A percentile compares a stretch with the other conserved stretches of the same genome.
These are phyloP conservation scores for Hymenoscyphus salicellus DNA, from an alignment of 2,329 filamentous ascomycete species.

Conservation along the genomic window DNA sequence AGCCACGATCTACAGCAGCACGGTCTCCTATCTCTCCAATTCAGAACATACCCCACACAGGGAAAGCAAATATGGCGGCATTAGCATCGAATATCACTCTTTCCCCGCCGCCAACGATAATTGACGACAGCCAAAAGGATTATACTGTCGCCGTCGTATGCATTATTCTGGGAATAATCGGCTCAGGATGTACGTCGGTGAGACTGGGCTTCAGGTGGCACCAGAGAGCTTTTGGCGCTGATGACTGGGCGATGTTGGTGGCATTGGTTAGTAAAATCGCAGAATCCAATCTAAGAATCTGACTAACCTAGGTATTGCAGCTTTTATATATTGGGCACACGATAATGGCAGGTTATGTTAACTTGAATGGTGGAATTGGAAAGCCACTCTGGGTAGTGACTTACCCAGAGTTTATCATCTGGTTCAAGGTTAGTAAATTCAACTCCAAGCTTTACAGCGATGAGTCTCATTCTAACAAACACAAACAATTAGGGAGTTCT, in stretches of 20 bases:
- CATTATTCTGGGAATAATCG: slow-evolving; percentile 5
- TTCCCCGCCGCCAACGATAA: not conserved
- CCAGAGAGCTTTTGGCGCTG: not conserved
- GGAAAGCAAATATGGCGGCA: not conserved
- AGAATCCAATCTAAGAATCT: not conserved
- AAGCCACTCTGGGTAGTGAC: slow-evolving; percentile 6
- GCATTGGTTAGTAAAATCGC: not conserved
- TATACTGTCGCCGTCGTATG: slow-evolving; percentile 5
- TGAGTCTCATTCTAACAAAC: not conserved
- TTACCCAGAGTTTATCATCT: not conserved
- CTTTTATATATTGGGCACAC: slow-evolving; percentile 6
- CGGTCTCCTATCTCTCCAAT: not conserved
- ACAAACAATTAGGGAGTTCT: not conserved
- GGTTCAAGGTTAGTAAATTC: slow-evolving; percentile 2
- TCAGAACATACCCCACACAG: not conserved
- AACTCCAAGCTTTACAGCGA: not conserved
- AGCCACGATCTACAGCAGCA: not conserved
- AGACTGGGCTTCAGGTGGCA: not conserved
- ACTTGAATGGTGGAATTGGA: slow-evolving; percentile 5
- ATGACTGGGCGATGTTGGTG: slow-evolving; percentile 6
- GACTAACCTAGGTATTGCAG: not conserved
- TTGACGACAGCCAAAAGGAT: slow-evolving; percentile 4
- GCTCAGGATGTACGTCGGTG: not conserved
- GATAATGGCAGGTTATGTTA: slow-evolving; percentile 6
- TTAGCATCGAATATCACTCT: slow-evolving; percentile 2